Conservation (phyloP, 768 basidiomycete species). For the Lactarius deliciosus region DNA sequence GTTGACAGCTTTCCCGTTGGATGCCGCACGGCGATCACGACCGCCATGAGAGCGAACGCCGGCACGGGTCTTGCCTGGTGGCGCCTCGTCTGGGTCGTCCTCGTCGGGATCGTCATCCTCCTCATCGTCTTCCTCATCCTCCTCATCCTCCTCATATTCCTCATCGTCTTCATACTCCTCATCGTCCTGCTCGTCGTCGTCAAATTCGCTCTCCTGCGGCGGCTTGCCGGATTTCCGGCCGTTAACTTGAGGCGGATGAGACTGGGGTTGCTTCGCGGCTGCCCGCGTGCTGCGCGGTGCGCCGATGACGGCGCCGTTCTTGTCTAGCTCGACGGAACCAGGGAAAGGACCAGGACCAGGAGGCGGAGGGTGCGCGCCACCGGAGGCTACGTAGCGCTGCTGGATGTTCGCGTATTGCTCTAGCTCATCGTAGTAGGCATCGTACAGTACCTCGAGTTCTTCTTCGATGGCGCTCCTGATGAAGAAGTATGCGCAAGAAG, state of each 20-base stretch:
- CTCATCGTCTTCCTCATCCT: conserved; percentile 69
- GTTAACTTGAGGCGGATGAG: conserved; percentile 37
- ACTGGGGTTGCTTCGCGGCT: conserved; percentile 30
- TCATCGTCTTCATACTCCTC: conserved; percentile 55
- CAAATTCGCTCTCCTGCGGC: conserved; percentile 57
- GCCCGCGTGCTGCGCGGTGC: conserved; percentile 24
- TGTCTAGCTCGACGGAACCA: conserved; percentile 94
- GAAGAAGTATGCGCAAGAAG: conserved; percentile 1
- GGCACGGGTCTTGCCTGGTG: conserved; percentile 33
- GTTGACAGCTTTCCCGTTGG: conserved; percentile 49
- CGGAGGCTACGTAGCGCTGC: conserved; percentile 91
- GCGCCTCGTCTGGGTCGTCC: conserved; percentile 46
- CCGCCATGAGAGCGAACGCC: conserved; percentile 32
- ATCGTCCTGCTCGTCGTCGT: conserved; percentile 62
- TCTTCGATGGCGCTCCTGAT: conserved; percentile 96
- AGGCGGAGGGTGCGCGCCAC: conserved; percentile 86
- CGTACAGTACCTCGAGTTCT: conserved; percentile 99
- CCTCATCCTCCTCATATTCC: conserved; percentile 54
- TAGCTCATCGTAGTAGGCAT: conserved; percentile 99
- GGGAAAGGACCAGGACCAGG: conserved; percentile 98
- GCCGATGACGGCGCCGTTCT: conserved; percentile 72
- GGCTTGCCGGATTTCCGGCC: conserved; percentile 49
- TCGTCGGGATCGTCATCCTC: conserved; percentile 70
- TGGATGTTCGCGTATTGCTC: conserved; percentile 98
- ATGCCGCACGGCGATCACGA: conserved; percentile 34